These are phyloP conservation scores for Galerina marginata DNA, from an alignment of 768 basidiomycete genomes.

Conservation along the genomic window DNA sequence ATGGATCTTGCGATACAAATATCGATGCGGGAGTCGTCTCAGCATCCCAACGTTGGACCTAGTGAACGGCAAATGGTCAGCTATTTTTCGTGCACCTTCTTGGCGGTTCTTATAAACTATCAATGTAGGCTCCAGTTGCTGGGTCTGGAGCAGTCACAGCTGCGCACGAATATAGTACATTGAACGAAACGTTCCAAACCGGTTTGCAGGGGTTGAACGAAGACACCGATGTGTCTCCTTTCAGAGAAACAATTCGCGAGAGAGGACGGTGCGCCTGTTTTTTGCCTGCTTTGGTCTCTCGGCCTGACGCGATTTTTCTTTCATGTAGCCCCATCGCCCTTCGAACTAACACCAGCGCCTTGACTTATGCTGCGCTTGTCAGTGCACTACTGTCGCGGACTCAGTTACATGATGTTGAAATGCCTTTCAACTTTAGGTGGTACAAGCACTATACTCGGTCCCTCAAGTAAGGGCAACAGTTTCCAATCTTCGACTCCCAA, in stretches of 20 bases:
- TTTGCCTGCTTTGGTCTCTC: neutral
- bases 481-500: conserved; percentile 37
- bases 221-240: conserved; percentile 53
- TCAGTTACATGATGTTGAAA: neutral
- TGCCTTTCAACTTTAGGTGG: conserved; percentile 32
- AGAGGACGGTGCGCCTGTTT: conserved; percentile 56
- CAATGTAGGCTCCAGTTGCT: conserved; percentile 30
- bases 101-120: conserved; percentile 14
- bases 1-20: conserved; percentile 57
- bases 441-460: conserved; percentile 69
- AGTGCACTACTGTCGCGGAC: conserved; percentile 18
- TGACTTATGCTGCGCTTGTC: conserved; percentile 67
- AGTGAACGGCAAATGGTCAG: conserved; percentile 74
- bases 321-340: conserved; percentile 66
- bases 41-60: conserved; percentile 53
- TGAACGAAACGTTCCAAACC: conserved; percentile 75
- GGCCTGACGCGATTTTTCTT: neutral
- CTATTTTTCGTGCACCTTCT: conserved; percentile 23
- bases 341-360: conserved; percentile 55
- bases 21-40: conserved; percentile 49
- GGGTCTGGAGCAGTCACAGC: conserved; percentile 41
- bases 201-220: conserved; percentile 68
- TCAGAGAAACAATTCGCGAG: conserved; percentile 58
- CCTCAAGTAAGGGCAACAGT: conserved; percentile 67
- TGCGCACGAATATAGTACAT: conserved; percentile 59